Conservation (phyloP, 495 filamentous ascomycete genomes). For the Symbiotaphrina buchneri region DNA sequence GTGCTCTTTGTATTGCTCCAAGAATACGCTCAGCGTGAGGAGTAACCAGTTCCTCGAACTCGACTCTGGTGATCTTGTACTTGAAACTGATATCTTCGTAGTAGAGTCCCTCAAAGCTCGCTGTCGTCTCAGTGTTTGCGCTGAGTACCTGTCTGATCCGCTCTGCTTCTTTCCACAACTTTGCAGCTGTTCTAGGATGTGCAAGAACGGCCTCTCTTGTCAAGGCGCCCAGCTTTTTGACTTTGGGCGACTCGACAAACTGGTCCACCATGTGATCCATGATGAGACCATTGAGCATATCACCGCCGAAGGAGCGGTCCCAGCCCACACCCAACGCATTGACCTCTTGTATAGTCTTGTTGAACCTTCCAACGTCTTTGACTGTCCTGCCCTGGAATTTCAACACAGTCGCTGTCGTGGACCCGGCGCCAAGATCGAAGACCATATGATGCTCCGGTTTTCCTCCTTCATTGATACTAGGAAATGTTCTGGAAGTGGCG, state of each 20-base stretch:
- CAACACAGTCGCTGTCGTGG: conserved; percentile 84
- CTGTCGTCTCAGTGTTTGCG: conserved; percentile 63
- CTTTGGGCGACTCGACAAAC: conserved; percentile 45
- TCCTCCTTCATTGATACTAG: conserved; percentile 56
- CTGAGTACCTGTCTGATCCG: conserved; percentile 74
- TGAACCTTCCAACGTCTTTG: conserved; percentile 82
- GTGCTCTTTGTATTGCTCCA: conserved; percentile 46
- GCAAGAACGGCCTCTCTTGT: conserved; percentile 26
- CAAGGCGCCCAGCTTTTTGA: conserved; percentile 32
- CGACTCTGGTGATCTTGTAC: conserved; percentile 64
- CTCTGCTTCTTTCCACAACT: conserved; percentile 82
- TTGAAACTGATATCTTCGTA: conserved; percentile 75
- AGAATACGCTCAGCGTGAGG: conserved; percentile 43
- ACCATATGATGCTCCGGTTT: conserved; percentile 86
- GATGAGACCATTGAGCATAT: conserved; percentile 69
- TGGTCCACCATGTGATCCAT: conserved; percentile 68
- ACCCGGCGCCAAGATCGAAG: conserved; percentile 95
- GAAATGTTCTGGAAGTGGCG: conserved; percentile 76
- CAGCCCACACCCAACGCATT: conserved; percentile 68
- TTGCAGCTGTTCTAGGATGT: conserved; percentile 69
- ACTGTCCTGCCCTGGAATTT: conserved; percentile 73
- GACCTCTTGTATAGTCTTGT: conserved; percentile 92
- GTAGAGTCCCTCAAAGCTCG: conserved; percentile 71
- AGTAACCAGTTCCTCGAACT: conserved; percentile 67
- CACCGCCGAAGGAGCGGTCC: conserved; percentile 79